These are phyloP conservation scores for Omphalotus olearius DNA, from an alignment of 1,284 basidiomycete genomes.

Conservation along the genomic window DNA sequence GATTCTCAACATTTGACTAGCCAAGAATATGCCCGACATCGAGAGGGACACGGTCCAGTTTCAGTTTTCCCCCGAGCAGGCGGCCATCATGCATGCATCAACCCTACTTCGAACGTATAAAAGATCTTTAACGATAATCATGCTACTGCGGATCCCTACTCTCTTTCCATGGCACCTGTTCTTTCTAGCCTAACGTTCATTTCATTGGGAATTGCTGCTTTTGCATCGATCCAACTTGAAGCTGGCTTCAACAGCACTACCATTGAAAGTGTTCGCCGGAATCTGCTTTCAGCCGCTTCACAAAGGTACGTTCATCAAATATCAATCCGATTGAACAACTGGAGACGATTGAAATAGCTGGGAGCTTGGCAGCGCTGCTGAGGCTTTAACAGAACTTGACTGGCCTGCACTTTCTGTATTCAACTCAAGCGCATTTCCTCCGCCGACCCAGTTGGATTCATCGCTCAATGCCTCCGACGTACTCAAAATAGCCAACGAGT, in stretches of 20 bases:
- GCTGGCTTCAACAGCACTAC: conserved; percentile 21
- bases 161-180: conserved; percentile 1
- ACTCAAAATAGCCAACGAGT: conserved; percentile 36
- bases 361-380: conserved; percentile 65
- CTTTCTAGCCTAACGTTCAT: neutral
- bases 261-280: conserved; percentile 22
- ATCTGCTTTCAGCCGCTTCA: conserved; percentile 21
- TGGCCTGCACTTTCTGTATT: conserved; percentile 58
- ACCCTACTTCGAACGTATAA: too few species aligned
- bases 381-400: conserved; percentile 61
- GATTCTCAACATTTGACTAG: too few species aligned
- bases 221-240: conserved; percentile 1
- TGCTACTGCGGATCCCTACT: too few species aligned
- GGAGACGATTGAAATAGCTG: conserved; percentile 33
- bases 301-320: conserved; percentile 9
- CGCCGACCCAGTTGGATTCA: conserved; percentile 27
- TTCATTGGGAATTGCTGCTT: neutral
- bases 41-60: too few species aligned
- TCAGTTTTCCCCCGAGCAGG: too few species aligned
- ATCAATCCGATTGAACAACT: neutral
- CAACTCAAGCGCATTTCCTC: conserved; percentile 30
- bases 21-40: too few species aligned
- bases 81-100: too few species aligned
- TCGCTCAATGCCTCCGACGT: conserved; percentile 34
- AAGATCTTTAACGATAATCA: too few species aligned